Evolutionary conservation across 352 stramenopile species (phyloP), one percentile per base, ranked within the genome.

Genomic region (Pythium sukuiense): DNA sequence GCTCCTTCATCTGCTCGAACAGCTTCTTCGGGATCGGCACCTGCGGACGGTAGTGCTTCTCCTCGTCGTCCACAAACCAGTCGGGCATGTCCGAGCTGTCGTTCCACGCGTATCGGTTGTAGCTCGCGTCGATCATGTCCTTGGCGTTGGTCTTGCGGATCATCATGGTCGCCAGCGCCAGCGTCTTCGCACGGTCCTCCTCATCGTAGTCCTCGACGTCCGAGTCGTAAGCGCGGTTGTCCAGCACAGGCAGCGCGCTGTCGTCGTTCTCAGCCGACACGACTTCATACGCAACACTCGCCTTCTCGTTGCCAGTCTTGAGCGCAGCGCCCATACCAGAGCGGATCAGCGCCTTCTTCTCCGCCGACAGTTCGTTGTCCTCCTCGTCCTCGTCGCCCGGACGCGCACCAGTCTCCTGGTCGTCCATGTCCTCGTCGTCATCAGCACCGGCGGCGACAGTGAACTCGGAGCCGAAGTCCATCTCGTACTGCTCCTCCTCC

Each of bases 81-180:
- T 99, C 92, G 0, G 98, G 98, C 8, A 99, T 64, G 41, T 97
- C 93, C 9, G 83, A 54, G 1, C 95, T 87, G 79, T 99, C 97
- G 73, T 99, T 99, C 96, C 97, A 99, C 5, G 97, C 93, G 73
- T 97, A 99, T 0, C 98, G 94, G 77, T 99, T 99, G 90, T 99
- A 99, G 29, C 92, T 99, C 2, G 97, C 90, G 73, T 99, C 98
- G 6, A 99, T 93, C 58, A 99, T 71, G 27, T 98, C 96, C 73
- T 99, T 99, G 8, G 97, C 95, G 63, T 99, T 99, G 0, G 87
- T 97, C 62, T 97, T 92, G 37, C 97, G 88, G 9, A 99, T 84
- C 93, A 99, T 99, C 96, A 99, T 98, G 12, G 95, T 98, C 13
- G 96, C 98, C 9, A 99, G 70, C 3, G 97, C 97, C n/a, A 99